Evolutionary conservation across 306 rosid genomes (phyloP), one percentile per base, ranked within the genome.

Genomic region (Cicer bijugum): DNA sequence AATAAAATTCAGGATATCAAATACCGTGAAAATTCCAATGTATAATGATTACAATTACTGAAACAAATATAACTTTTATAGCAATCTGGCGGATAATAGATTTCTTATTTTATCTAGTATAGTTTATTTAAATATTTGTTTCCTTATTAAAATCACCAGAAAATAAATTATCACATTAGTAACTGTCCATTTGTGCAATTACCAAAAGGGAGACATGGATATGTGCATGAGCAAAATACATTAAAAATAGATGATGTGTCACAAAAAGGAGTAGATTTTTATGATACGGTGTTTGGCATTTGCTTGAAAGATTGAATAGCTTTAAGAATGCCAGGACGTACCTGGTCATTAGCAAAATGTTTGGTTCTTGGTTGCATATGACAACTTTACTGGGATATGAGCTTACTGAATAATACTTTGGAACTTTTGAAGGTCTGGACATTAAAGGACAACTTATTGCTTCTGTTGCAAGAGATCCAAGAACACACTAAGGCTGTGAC

Each of bases 401-500:
- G 63, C 84, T 79, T 63, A 75, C 40, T 63, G 81, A 17, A 20
- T 73, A 68, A 77, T 55, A 74, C 39, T 71, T 67, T 79, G 64
- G 69, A 40, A 81, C 60, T 43, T 86, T 43, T 77, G 83, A 80
- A 93, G 98, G 93, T 89, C 9, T 94, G 96, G 97, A 83, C 82
- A 6, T 85, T 87, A 15, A 88, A 80, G 82, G 89, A 89, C 38
- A 87, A 81, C 67, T 74, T 78, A 79, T 84, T 94, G 84, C 90
- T 88, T 81, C 87, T 89, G 58, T 53, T 82, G 72, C 91, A 88
- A 81, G 96, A 94, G 78, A 75, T 64, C 33, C 90, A 75, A 78
- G 97, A 89, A 66, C 98, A 93, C 71, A 68, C 75, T 9, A 93
- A 91, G 78, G 91, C 91, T 58, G 93, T 91, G 45, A 86, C 96